Percentiles rank a stretch among this genome's conserved stretches.
Conservation (phyloP, 2,329 filamentous ascomycete genomes). For the Aspergillus quadricinctus region DNA sequence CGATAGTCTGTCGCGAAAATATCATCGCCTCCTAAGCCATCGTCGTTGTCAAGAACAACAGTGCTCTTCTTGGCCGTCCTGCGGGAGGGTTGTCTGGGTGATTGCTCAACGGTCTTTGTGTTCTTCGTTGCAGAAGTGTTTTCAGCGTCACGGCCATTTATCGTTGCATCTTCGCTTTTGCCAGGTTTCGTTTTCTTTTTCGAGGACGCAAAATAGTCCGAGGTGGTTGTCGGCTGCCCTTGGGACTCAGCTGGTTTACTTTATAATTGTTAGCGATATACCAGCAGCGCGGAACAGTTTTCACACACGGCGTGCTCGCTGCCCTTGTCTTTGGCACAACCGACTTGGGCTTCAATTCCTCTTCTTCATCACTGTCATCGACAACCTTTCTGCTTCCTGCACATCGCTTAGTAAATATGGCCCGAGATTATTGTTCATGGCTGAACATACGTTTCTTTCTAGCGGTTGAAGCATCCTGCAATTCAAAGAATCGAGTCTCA, state of each 20-base stretch:
- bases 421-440: neutral
- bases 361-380: conserved; percentile 77
- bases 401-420: conserved; percentile 5
- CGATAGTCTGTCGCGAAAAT: conserved; percentile 74
- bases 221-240: conserved; percentile 57
- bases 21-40: conserved; percentile 65
- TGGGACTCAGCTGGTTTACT: conserved; percentile 49
- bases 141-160: conserved; percentile 4
- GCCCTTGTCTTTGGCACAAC: conserved; percentile 35
- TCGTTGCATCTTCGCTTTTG: conserved; percentile 23
- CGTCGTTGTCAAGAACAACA: conserved; percentile 56
- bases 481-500: neutral
- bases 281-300: neutral
- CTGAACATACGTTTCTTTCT: conserved; percentile 33
- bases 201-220: conserved; percentile 58
- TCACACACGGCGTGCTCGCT: conserved; percentile 47
- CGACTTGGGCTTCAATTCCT: conserved; percentile 45
- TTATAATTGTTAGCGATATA: conserved; percentile 2
- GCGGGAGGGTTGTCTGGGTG: conserved; percentile 12
- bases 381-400: conserved; percentile 62
- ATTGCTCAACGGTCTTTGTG: conserved; percentile 44
- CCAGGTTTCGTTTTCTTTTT: conserved; percentile 52
- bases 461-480: conserved; percentile 24
- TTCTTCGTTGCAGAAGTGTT: conserved; percentile 34
- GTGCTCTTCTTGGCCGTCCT: conserved; percentile 31